A percentile compares a stretch with the other conserved stretches of the same genome.
These are phyloP conservation scores for Russula dissimulans DNA, from an alignment of 768 basidiomycete species.

Conservation along the genomic window DNA sequence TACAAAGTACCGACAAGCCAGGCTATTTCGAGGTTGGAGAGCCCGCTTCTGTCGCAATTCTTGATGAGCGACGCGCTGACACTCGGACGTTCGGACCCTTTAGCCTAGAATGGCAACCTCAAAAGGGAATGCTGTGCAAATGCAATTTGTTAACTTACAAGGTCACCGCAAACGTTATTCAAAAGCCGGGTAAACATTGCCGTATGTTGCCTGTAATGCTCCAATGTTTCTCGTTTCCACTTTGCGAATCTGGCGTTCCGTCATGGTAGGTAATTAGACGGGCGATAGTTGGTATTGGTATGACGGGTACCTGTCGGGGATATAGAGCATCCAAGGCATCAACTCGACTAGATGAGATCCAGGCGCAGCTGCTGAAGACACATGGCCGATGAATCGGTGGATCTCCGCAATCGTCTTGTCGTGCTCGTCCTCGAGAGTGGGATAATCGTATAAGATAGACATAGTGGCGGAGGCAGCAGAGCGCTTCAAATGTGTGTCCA, in stretches of 20 bases:
- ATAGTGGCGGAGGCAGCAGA: slow-evolving; percentile 2
- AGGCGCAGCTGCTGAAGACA: neutral
- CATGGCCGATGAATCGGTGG: neutral
- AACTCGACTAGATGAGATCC: slow-evolving; percentile 8
- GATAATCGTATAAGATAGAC: slow-evolving; percentile 9
- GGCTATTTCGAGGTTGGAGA: slow-evolving; percentile 14
- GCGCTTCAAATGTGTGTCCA: slow-evolving; percentile 3
- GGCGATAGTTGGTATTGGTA: no score
- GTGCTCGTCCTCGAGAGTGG: neutral
- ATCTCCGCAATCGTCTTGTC: neutral
- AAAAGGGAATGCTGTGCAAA: neutral
- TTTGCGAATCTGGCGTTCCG: neutral
- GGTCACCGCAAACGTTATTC: neutral
- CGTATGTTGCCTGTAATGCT: neutral
- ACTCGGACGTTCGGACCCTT: slow-evolving; percentile 3
- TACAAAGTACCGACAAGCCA: slow-evolving; percentile 16
- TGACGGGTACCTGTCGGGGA: slow-evolving; percentile 2
- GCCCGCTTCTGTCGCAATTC: neutral
- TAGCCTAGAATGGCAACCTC: neutral
- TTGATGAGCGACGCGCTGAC: slow-evolving; percentile 2
- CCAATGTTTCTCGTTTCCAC: slow-evolving; percentile 7
- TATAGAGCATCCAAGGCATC: slow-evolving; percentile 8
- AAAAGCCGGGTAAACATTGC: slow-evolving; percentile 2
- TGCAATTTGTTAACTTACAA: neutral
- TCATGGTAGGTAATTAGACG: no score